These are phyloP conservation scores for Coemansia sp. DNA, from an alignment of 192 early-diverging fungal species.

Conservation along the genomic window DNA sequence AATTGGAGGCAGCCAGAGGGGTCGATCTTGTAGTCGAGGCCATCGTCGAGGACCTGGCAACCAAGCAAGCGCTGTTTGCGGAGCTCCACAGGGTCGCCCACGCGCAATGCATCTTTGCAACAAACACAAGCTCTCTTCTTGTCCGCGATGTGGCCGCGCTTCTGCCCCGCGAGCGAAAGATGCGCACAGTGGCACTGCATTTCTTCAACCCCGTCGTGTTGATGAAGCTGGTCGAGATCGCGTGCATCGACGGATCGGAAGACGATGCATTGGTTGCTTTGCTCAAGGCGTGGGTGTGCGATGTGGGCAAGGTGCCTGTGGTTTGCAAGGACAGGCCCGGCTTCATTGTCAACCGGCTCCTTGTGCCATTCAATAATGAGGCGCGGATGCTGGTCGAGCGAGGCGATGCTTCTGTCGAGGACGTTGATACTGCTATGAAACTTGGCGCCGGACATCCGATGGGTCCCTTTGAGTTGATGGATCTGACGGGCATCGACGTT, in stretches of 20 bases:
- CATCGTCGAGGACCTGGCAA: slow-evolving; percentile 85
- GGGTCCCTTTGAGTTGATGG: slow-evolving; percentile 64
- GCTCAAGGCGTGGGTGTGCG: slow-evolving; percentile 49
- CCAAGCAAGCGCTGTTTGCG: slow-evolving; percentile 78
- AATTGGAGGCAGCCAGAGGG: slow-evolving; percentile 57
- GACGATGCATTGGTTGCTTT: slow-evolving; percentile 37
- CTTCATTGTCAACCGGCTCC: slow-evolving; percentile 66
- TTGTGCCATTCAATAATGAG: slow-evolving; percentile 69
- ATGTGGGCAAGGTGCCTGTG: slow-evolving; percentile 64
- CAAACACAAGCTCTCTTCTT: slow-evolving; percentile 87
- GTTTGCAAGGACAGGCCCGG: slow-evolving; percentile 67
- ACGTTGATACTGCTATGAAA: slow-evolving; percentile 68
- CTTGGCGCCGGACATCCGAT: slow-evolving; percentile 65
- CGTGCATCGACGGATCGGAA: slow-evolving; percentile 46
- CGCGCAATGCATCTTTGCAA: slow-evolving; percentile 74
- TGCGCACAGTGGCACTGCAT: slow-evolving; percentile 62
- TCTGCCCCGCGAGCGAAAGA: slow-evolving; percentile 12
- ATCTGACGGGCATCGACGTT: slow-evolving; percentile 63
- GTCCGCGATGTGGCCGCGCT: slow-evolving; percentile 70
- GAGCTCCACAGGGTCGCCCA: slow-evolving; percentile 71
- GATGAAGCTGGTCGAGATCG: slow-evolving; percentile 71
- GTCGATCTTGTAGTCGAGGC: slow-evolving; percentile 89
- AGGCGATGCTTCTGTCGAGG: slow-evolving; percentile 64
- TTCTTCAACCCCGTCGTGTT: slow-evolving; percentile 71
- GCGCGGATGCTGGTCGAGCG: slow-evolving; percentile 65